Evolutionary conservation across 2,329 filamentous ascomycete genomes (phyloP), one percentile per base, ranked within the genome.

Genomic region (Aureobasidium sp.): DNA sequence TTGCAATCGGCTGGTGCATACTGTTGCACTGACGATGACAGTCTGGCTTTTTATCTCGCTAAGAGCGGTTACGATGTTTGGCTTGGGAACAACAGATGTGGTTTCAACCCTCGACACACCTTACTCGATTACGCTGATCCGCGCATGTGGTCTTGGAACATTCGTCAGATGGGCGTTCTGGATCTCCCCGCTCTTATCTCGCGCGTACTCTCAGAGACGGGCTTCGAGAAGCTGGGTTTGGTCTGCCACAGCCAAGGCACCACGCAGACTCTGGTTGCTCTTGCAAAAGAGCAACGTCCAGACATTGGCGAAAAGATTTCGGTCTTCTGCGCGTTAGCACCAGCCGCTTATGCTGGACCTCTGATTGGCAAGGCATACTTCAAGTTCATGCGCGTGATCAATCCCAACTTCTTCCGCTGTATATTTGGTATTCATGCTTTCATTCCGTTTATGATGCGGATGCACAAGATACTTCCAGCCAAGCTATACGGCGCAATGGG

Each of bases 91-190:
- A 97, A 96, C 71, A 83, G 93, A 25, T 96, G 91, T 70, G 92
- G 92, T 1, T 91, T 94, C 74, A 78, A 83, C 0, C 92, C 93
- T 0, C 83, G 86, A 65, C 93, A 97, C 70, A 83, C 81, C 2
- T 75, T 86, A 27, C 81, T 97, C 42, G 75, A 83, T 2, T 86
- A 88, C 66, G 77, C 78, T 3, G 93, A 97, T 70, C 92, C 93
- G 1, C 84, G 91, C 34, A 95, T 97, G 90, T 97, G 93, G 93
- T 86, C 87, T 44, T 97, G 93, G 93, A 96, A 96, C 66, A 95
- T 97, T 61, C 85, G 90, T 0, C 90, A 96, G 70, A 95, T 97
- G 89, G 93, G 91, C 3, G 87, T 92, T 1, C 85, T 95, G 70
- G 93, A 97, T 71, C 81, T 97, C 3, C 83, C 92, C 0, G 91